Evolutionary conservation across 2,329 filamentous ascomycete species (phyloP).

Genomic region (Biscogniauxia marginata): DNA sequence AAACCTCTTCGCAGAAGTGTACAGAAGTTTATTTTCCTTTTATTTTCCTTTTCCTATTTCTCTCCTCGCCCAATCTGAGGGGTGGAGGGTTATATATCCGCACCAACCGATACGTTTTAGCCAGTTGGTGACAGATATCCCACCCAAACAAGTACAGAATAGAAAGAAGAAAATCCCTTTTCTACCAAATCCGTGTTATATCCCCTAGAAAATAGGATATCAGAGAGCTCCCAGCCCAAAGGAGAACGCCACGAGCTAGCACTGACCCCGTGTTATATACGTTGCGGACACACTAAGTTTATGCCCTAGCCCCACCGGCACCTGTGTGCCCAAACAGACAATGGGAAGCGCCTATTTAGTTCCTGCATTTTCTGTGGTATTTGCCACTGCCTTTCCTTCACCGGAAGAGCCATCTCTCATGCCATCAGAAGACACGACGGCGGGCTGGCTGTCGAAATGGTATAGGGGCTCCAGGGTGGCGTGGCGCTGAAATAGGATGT

Average conservation of each 20-base stretch:
- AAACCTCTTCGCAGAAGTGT: too few species aligned
- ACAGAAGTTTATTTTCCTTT: too few species aligned
- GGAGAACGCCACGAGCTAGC: not conserved
- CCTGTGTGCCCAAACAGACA: too few species aligned
- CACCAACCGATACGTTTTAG: too few species aligned
- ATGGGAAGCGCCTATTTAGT: not conserved
- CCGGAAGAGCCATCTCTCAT: not conserved
- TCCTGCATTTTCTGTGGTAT: not conserved
- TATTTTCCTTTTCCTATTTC: too few species aligned
- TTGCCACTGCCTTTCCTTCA: not conserved
- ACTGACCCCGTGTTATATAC: not conserved
- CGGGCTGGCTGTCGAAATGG: conserved; percentile 24
- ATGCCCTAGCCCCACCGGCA: too few species aligned
- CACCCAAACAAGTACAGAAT: too few species aligned
- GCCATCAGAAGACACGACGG: conserved; percentile 1
- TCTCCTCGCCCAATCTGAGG: too few species aligned
- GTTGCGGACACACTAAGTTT: not conserved
- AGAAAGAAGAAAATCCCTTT: not conserved
- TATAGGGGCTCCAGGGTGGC: conserved; percentile 33
- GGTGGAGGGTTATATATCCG: too few species aligned
- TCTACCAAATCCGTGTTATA: not conserved
- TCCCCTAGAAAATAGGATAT: not conserved
- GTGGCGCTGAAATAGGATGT: conserved; percentile 29
- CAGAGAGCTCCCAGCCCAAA: not conserved
- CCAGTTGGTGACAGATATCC: too few species aligned